Conservation (phyloP, 306 rosid species). For the Begonia fuchsioides region DNA sequence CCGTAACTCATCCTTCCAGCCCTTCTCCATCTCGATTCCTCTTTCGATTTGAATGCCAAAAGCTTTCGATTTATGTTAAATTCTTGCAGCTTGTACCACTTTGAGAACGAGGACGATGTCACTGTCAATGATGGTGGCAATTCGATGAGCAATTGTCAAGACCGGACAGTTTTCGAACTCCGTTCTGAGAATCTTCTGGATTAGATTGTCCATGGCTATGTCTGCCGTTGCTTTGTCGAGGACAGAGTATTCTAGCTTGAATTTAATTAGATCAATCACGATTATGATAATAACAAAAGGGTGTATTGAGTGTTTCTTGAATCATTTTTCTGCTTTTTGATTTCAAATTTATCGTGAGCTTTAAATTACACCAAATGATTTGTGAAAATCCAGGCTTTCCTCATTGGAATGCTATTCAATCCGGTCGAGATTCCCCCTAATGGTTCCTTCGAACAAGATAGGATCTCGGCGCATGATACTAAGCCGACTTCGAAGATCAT, state of each 20-base stretch:
- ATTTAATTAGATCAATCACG: no score
- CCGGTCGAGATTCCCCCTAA: slow-evolving; percentile 74
- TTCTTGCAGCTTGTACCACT: slow-evolving; percentile 39
- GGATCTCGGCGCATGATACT: slow-evolving; percentile 98
- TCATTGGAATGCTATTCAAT: slow-evolving; percentile 76
- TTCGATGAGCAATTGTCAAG: slow-evolving; percentile 85
- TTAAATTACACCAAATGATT: slow-evolving; percentile 36
- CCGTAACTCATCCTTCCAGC: no score
- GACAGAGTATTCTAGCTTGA: slow-evolving; percentile 82
- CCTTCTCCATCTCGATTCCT: no score
- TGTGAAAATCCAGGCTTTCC: no score
- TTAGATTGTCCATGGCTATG: slow-evolving; percentile 75
- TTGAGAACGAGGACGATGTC: slow-evolving; percentile 76
- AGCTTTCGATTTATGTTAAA: not conserved
- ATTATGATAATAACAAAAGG: no score
- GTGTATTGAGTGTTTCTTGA: no score
- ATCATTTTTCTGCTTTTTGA: slow-evolving; percentile 50
- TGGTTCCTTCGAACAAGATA: slow-evolving; percentile 87
- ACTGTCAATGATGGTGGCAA: slow-evolving; percentile 88
- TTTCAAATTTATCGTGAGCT: no score
- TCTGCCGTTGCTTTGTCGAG: slow-evolving; percentile 99
- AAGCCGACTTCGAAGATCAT: slow-evolving; percentile 81
- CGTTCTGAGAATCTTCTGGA: slow-evolving; percentile 70
- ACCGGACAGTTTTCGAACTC: slow-evolving; percentile 82
- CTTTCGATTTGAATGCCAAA: no score